phyloP scores from a whole-genome alignment of 179 eudicot genomes.

The Dionaea muscipula region DNA sequence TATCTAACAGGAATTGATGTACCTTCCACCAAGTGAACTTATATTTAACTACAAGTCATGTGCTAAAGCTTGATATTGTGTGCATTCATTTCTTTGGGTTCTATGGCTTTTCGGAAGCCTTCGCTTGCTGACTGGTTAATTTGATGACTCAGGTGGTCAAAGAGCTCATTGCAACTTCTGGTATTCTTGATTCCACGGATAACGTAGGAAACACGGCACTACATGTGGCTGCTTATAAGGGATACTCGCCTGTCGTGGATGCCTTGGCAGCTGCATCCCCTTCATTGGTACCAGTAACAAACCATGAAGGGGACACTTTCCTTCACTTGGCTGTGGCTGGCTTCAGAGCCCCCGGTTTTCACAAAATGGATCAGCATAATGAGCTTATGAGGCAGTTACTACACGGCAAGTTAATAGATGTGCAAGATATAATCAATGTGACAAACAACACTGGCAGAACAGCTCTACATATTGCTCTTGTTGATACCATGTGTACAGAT shows the following conservation, averaged over 20 bases:
- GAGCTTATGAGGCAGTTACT: slow-evolving; percentile 60
- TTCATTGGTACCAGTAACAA: slow-evolving; percentile 33
- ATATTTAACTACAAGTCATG: no score
- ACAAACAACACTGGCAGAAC: slow-evolving; percentile 52
- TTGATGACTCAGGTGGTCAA: slow-evolving; percentile 46
- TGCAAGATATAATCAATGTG: slow-evolving; percentile 46
- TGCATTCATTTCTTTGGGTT: no score
- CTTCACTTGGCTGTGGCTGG: slow-evolving; percentile 68
- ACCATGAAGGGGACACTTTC: slow-evolving; percentile 60
- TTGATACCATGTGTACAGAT: slow-evolving; percentile 52
- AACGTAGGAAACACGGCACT: slow-evolving; percentile 78
- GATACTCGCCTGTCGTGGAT: slow-evolving; percentile 57
- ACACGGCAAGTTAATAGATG: slow-evolving; percentile 19
- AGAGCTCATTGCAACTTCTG: slow-evolving; percentile 31
- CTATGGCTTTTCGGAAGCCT: no score
- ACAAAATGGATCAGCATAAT: slow-evolving; percentile 62
- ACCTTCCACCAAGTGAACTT: no score
- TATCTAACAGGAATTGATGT: no score
- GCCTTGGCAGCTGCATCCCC: slow-evolving; percentile 52
- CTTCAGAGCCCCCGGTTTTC: slow-evolving; percentile 59
- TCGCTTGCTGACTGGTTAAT: background rate
- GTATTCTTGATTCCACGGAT: slow-evolving; percentile 36
- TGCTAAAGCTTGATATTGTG: no score
- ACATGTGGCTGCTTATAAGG: slow-evolving; percentile 72
- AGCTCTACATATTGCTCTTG: slow-evolving; percentile 71